Evolutionary conservation across 139 green algal species (phyloP).

Genomic region (Nannochloris sp.): DNA sequence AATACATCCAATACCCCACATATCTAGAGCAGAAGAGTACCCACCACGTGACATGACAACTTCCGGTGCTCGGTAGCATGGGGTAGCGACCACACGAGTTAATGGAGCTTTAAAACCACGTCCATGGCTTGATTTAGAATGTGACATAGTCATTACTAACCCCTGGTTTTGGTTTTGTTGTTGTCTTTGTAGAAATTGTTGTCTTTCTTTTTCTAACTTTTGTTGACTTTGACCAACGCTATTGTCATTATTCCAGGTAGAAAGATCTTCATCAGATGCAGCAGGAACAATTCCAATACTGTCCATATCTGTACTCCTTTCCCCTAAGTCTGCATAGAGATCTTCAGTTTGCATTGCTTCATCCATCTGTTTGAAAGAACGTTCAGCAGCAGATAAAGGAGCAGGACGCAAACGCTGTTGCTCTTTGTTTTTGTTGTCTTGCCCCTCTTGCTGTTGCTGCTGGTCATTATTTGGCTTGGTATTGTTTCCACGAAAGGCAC

Average conservation of each 20-base stretch:
- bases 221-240: not conserved
- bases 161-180: no score
- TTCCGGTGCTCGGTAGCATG: conserved; percentile 45
- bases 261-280: not conserved
- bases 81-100: conserved; percentile 57
- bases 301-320: not conserved
- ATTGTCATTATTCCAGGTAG: not conserved
- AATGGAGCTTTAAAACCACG: conserved; percentile 60
- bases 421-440: not conserved
- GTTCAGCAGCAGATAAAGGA: not conserved
- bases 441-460: conserved; percentile 6
- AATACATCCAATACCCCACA: conserved; percentile 77
- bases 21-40: conserved; percentile 72
- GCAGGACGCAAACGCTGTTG: not conserved
- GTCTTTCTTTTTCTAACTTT: not conserved
- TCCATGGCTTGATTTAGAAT: no score
- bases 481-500: no score
- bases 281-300: not conserved
- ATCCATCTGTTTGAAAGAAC: not conserved
- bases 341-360: conserved; percentile 8
- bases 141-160: no score
- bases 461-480: no score
- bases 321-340: not conserved
- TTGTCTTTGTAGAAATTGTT: no score
- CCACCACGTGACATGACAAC: conserved; percentile 61